Evolutionary conservation across 2,329 filamentous ascomycete genomes (phyloP), one percentile per base, ranked within the genome.

Genomic region (Exophiala lecanii-corni): DNA sequence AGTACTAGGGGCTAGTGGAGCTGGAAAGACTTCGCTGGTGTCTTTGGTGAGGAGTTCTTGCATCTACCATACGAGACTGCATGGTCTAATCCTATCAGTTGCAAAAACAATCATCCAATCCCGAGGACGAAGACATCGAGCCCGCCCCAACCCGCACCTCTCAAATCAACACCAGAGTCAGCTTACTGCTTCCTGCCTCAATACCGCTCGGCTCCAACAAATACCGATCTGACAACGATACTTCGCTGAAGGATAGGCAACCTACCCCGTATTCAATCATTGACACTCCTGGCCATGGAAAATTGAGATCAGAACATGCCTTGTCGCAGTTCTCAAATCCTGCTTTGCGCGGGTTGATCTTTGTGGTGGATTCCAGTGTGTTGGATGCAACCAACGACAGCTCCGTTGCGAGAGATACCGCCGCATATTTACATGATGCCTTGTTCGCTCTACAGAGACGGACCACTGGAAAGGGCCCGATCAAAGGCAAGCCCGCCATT

Each of bases 211-310:
- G 69, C 16, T 81, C 78, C 19, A 74, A 81, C 45, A 73, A 74
- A 56, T 86, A 79, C 64, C 79, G 82, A 53, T 83, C 79, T 32
- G 65, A 71, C 18, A 78, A 83, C 58, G 82, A 86, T 60, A 75
- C 78, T 17, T 74, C 79, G 7, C 70, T 97, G 23, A 70, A 86
- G 59, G 65, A 70, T 30, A 53, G 59, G 6, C 49, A 60, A 13
- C 59, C 57, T 15, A 63, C 65, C 31, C 62, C 61, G 12, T 71
- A 70, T 49, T 54, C 60, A 4, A 40, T 71, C 10, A 62, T 57
- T 40, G 92, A 98, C 68, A 97, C 91, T 1, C 92, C 92, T 0
- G 92, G 92, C 28, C 92, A 98, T 69, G 89, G 88, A 57, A 98
- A 98, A 69, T 79, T 98, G 46, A 86, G 92, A 48, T 76, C 80